A percentile compares a stretch with the other conserved stretches of the same genome.
Evolutionary conservation across 345 rosid species (phyloP).

Genomic region (Combretum micranthum): DNA sequence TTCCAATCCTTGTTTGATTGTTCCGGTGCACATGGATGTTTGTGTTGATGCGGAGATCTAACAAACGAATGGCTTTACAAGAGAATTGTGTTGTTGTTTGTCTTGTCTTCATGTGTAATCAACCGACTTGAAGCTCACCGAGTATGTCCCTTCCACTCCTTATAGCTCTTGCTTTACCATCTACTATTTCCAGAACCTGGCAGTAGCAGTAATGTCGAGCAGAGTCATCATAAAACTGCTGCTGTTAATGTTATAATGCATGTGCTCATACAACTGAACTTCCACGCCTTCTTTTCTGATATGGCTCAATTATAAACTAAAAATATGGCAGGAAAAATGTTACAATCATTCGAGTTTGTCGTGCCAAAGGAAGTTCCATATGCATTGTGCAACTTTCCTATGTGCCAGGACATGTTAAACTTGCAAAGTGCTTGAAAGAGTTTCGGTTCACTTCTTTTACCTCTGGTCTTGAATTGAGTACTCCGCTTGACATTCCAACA

Average conservation of each 20-base stretch:
- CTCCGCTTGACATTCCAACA: slow-evolving; percentile 98
- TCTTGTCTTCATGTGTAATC: slow-evolving; percentile 34
- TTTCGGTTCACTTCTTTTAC: slow-evolving; percentile 29
- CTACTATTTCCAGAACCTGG: slow-evolving; percentile 79
- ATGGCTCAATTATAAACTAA: too few species aligned
- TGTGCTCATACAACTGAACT: too few species aligned
- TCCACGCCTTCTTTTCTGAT: too few species aligned
- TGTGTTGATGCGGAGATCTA: neutral
- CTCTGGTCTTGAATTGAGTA: slow-evolving; percentile 88
- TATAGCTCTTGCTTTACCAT: slow-evolving; percentile 58
- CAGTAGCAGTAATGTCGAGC: slow-evolving; percentile 1
- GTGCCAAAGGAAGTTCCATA: too few species aligned
- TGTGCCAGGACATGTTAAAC: too few species aligned
- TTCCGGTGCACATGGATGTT: too few species aligned
- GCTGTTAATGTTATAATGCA: too few species aligned
- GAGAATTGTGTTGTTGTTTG: slow-evolving; percentile 8
- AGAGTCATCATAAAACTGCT: too few species aligned
- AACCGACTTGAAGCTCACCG: slow-evolving; percentile 43
- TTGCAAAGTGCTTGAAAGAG: neutral
- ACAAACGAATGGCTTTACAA: neutral
- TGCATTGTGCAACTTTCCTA: too few species aligned
- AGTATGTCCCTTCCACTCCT: slow-evolving; percentile 40
- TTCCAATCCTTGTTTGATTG: too few species aligned
- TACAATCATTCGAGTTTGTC: too few species aligned
- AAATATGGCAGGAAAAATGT: too few species aligned